phyloP scores from a whole-genome alignment of 2,329 filamentous ascomycete species.

The Hypocreales sp. region DNA sequence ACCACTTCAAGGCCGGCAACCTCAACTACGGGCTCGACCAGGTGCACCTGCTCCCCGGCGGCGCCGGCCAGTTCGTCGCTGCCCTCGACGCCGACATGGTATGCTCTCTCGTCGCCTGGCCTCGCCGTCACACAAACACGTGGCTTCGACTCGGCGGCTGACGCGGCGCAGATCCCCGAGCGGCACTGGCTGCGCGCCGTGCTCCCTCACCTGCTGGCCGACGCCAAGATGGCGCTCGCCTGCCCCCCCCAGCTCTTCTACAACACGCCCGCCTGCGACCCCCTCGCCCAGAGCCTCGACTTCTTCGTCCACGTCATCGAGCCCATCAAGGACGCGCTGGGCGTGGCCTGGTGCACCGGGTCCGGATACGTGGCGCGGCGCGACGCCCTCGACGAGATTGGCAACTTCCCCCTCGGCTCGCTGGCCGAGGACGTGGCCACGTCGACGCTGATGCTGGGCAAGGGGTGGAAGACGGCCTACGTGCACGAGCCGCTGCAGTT shows the following conservation, averaged over 20 bases:
- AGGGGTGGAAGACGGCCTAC: slow-evolving; percentile 47
- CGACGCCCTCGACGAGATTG: slow-evolving; percentile 43
- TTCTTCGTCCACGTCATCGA: slow-evolving; percentile 40
- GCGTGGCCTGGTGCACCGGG: slow-evolving; percentile 48
- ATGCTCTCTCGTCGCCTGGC: slow-evolving; percentile 3
- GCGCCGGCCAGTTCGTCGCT: slow-evolving; percentile 42
- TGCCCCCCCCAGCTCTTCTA: slow-evolving; percentile 49
- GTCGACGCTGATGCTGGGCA: slow-evolving; percentile 40
- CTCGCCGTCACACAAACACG: too few species aligned
- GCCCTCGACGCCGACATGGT: slow-evolving; percentile 52
- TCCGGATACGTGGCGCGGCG: slow-evolving; percentile 46
- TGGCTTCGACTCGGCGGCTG: background rate
- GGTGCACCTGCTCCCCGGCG: slow-evolving; percentile 33
- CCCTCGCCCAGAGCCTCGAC: slow-evolving; percentile 40
- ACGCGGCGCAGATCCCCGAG: slow-evolving; percentile 36
- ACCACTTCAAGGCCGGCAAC: slow-evolving; percentile 51
- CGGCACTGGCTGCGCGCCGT: slow-evolving; percentile 41
- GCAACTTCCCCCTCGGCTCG: slow-evolving; percentile 43
- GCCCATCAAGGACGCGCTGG: slow-evolving; percentile 32
- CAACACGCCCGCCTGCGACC: slow-evolving; percentile 42
- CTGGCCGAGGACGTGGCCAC: slow-evolving; percentile 46
- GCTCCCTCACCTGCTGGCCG: slow-evolving; percentile 42
- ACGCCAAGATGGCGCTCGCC: slow-evolving; percentile 41
- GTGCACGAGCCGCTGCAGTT: slow-evolving; percentile 44
- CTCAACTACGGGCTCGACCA: slow-evolving; percentile 43